Base-by-base conservation (phyloP, 805 yeast species). In the Metschnikowia picachoensis region DNA sequence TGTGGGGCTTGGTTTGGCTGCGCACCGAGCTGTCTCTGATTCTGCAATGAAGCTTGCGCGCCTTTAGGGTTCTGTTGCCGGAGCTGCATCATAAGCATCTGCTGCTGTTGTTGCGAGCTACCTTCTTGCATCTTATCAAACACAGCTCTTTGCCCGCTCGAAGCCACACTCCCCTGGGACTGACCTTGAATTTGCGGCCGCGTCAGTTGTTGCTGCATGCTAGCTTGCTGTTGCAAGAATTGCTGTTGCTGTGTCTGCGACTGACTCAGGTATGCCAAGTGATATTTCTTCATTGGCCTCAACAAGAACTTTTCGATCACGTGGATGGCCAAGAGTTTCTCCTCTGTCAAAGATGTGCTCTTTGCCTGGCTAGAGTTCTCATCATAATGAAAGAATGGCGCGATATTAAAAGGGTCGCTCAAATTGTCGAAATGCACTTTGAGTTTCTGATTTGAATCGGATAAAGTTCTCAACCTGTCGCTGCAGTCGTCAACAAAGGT, bases 381-480 rank as follows among this genome's bases (percentile, higher is more conserved):
- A 40, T 76, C 71, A 60, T 74, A 79, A 15, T 80, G 69, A 58
- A 80, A 80, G 42, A 80, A 65, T 2, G 83, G 77, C 44, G 82
- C 61, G 11, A 56, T 49, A 1, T 53, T 32, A 9, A 48, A 39
- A 10, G 42, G 37, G 20, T 52, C 53, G 8, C 40, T 64, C 65
- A 40, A 66, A 57, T 56, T 72, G 41, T 58, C 59, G 48, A 72
- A 70, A 37, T 62, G 64, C 30, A 71, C 65, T 41, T 69, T 67
- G 50, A 80, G 65, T 41, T 69, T 64, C 46, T 71, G 72, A 41
- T 60, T 65, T 36, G 62, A 63, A 40, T 60, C 68, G 25, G 67
- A 64, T 54, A 66, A 64, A 16, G 53, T 64, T 58, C 58, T 68
- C 52, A 81, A 65, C 27, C 66, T 60, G 25, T 70, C 67, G 28